Percentiles rank a stretch among this genome's conserved stretches.
phyloP scores from a whole-genome alignment of 2,329 filamentous ascomycete species.

The Drechslerella coelobrocha region DNA sequence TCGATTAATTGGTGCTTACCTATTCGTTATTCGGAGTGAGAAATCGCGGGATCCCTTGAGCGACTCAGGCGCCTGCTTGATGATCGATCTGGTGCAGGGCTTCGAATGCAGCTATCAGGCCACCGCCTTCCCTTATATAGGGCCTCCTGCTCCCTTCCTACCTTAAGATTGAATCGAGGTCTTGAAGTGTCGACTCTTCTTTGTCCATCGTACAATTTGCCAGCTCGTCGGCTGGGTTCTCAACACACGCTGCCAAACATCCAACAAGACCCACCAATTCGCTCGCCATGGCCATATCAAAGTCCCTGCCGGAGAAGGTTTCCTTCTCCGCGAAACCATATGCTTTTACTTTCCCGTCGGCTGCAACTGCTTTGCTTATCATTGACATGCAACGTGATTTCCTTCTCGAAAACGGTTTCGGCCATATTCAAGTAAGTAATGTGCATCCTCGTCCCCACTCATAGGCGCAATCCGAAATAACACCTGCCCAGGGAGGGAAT shows the following conservation, averaged over 20 bases:
- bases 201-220: too few relatives aligned
- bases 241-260: neutral
- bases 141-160: slow-evolving; percentile 9
- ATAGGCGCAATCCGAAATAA: slow-evolving; percentile 56
- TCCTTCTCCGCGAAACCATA: slow-evolving; percentile 60
- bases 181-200: neutral
- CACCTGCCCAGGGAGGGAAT: slow-evolving; percentile 27
- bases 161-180: neutral
- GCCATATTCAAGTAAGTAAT: slow-evolving; percentile 63
- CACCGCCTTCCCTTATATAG: slow-evolving; percentile 36
- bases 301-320: slow-evolving; percentile 42
- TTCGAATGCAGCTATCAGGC: slow-evolving; percentile 33
- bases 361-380: slow-evolving; percentile 62
- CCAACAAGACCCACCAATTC: slow-evolving; percentile 25
- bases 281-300: slow-evolving; percentile 41
- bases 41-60: neutral
- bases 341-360: slow-evolving; percentile 61
- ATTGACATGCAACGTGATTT: slow-evolving; percentile 66
- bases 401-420: slow-evolving; percentile 63
- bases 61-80: neutral
- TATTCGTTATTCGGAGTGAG: slow-evolving; percentile 9
- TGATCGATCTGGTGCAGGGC: slow-evolving; percentile 20
- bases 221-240: too few relatives aligned
- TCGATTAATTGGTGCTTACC: neutral
- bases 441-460: slow-evolving; percentile 58